Evolutionary conservation across 108 stramenopile genomes (phyloP).

Genomic region (Cyclotella sp.): DNA sequence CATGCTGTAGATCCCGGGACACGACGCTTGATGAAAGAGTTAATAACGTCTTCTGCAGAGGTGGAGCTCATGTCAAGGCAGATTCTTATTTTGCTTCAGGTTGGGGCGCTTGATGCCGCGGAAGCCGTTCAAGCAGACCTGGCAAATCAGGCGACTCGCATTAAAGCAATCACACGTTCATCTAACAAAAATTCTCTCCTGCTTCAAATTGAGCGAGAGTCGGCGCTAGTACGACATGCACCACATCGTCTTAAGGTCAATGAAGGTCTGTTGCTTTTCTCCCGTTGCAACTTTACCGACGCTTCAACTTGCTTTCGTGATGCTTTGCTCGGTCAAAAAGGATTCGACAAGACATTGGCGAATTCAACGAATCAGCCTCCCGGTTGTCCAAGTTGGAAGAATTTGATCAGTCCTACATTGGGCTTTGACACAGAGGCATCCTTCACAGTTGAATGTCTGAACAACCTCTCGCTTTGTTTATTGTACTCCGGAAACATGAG

Average conservation of each 20-base stretch:
- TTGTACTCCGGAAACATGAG: conserved; percentile 80
- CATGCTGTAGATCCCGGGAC: conserved; percentile 5
- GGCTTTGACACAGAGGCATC: conserved; percentile 52
- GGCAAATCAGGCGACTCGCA: conserved; percentile 16
- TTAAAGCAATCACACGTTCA: conserved; percentile 1
- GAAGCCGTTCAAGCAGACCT: conserved; percentile 55
- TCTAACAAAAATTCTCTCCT: conserved; percentile 2
- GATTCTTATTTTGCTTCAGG: conserved; percentile 82
- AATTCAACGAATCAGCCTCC: conserved; percentile 5
- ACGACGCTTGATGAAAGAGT: conserved; percentile 14
- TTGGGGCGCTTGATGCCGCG: conserved; percentile 70
- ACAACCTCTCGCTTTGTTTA: conserved; percentile 80
- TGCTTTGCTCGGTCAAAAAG: conserved; percentile 53
- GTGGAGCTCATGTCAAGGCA: conserved; percentile 82
- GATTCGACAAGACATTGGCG: not conserved
- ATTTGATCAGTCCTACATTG: conserved; percentile 38
- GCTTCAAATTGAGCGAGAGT: conserved; percentile 22
- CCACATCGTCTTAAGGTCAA: conserved; percentile 61
- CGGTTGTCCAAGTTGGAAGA: conserved; percentile 40
- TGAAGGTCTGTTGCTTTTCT: conserved; percentile 75
- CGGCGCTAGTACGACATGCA: conserved; percentile 40
- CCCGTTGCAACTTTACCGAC: conserved; percentile 64
- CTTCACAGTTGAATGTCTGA: conserved; percentile 64
- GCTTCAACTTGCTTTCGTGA: conserved; percentile 61
- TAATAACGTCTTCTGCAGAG: conserved; percentile 27